Evolutionary conservation across 2,329 filamentous ascomycete genomes (phyloP).

Genomic region (Alternaria consortialis): DNA sequence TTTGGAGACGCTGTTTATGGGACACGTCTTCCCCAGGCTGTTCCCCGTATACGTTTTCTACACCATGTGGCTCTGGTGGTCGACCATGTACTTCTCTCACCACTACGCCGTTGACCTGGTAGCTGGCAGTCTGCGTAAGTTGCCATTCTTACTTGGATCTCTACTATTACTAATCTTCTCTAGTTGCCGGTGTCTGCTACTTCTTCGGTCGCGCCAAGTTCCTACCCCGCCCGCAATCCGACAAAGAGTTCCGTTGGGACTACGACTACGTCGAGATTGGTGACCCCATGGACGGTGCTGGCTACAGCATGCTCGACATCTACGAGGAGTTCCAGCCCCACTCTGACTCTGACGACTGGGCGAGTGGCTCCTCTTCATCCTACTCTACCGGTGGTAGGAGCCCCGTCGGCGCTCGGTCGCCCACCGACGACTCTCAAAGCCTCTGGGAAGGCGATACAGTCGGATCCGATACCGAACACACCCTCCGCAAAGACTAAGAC

Average conservation of each 20-base stretch:
- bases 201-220: conserved; percentile 83
- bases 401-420: conserved; percentile 56
- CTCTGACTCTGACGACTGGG: conserved; percentile 87
- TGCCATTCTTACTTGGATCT: background rate
- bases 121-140: conserved; percentile 73
- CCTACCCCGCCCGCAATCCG: conserved; percentile 80
- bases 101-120: conserved; percentile 96
- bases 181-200: conserved; percentile 75
- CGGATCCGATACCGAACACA: conserved; percentile 55
- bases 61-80: conserved; percentile 95
- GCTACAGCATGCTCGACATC: conserved; percentile 64
- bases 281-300: conserved; percentile 62
- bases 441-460: conserved; percentile 67
- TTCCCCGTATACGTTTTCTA: conserved; percentile 83
- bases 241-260: conserved; percentile 91
- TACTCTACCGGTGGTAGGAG: conserved; percentile 72
- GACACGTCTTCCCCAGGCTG: conserved; percentile 86
- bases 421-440: conserved; percentile 65
- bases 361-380: conserved; percentile 81
- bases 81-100: conserved; percentile 97
- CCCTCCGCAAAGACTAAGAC: conserved; percentile 33
- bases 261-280: conserved; percentile 93
- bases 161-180: conserved; percentile 32
- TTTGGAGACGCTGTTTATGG: conserved; percentile 90
- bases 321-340: conserved; percentile 62